Base-by-base conservation (phyloP, 139 green algal species). In the Edaphochlamys debaryana region DNA sequence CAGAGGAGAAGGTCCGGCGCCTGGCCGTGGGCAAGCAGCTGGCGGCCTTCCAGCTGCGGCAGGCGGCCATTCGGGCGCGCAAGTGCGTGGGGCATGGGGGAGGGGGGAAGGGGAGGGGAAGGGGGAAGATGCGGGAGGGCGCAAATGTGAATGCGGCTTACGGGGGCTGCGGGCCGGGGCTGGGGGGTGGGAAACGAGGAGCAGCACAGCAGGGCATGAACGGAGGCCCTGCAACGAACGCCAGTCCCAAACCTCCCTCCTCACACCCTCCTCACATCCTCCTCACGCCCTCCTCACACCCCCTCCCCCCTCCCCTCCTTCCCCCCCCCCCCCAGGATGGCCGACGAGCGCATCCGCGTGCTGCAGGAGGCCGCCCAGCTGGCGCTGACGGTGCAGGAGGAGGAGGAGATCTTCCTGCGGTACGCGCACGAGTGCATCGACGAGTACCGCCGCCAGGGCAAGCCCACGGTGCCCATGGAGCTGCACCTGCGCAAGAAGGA, bases 371-470 rank as follows among this genome's bases (percentile, higher is more conserved):
- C 84, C 37, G 62, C 78, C 32, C 74, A 90, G 69, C 78, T 86
- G 56, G 74, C 87, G 67, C 74, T 85, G n/a, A 77, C 60, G 45
- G 67, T 89, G 15, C 34, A 25, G 52, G 69, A 83, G 91, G 79
- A 90, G 72, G 87, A 90, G 63, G 82, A 82, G 17, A 67, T 87
- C 30, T 90, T 93, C 79, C 40, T 87, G 60, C 71, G 88, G 62
- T 94, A 94, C 79, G 88, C 89, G 6, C 48, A n/a, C 20, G 91
- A 90, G 63, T 91, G 82, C 72, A 91, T 94, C 69, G 84, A 89
- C 22, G 91, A 94, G 89, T 94, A 92, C 89, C 48, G 58, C 54
- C 70, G 75, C 29, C 86, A 88, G 75, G 86, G 86, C 48, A 94
- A 94, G 79, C 69, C 81, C 62, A 93, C 85, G 20, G 77, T 79